Evolutionary conservation across 192 early-diverging fungal species (phyloP).

Genomic region (Spizellomyces sp.): DNA sequence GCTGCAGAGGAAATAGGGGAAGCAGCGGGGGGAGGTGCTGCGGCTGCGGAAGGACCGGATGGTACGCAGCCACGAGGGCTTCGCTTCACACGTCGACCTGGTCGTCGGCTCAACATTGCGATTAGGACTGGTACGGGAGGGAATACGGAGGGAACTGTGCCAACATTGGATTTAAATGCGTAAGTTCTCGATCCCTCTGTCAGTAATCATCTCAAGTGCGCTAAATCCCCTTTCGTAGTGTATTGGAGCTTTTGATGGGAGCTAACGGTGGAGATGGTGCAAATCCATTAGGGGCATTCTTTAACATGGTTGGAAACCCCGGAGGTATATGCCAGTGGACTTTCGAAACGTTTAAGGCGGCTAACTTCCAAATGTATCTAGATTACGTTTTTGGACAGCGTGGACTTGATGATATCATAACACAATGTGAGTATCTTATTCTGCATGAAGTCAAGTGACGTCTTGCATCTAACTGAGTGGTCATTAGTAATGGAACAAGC

Average conservation of each 20-base stretch:
- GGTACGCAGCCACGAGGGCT: neutral
- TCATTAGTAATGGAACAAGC: constrained; percentile 47
- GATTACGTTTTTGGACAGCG: constrained; percentile 88
- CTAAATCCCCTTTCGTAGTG: neutral
- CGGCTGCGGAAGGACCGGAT: neutral
- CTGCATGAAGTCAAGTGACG: too few species aligned
- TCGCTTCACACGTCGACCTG: neutral
- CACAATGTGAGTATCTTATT: constrained; percentile 49
- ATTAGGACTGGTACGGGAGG: neutral
- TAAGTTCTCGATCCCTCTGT: constrained; percentile 1
- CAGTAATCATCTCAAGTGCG: too few species aligned
- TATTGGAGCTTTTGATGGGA: constrained; percentile 17
- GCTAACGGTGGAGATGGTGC: neutral
- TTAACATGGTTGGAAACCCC: constrained; percentile 49
- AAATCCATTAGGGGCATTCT: constrained; percentile 26
- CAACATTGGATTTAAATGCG: constrained; percentile 18
- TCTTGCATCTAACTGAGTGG: neutral
- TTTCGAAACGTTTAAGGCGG: neutral
- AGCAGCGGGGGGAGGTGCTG: neutral
- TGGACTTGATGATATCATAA: constrained; percentile 87
- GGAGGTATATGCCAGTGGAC: constrained; percentile 20
- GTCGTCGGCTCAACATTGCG: neutral
- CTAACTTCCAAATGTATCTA: neutral
- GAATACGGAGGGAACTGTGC: neutral
- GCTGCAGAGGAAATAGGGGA: constrained; percentile 18